These are phyloP conservation scores for Vigna nakashimae DNA, from an alignment of 306 rosid genomes.

Conservation along the genomic window DNA sequence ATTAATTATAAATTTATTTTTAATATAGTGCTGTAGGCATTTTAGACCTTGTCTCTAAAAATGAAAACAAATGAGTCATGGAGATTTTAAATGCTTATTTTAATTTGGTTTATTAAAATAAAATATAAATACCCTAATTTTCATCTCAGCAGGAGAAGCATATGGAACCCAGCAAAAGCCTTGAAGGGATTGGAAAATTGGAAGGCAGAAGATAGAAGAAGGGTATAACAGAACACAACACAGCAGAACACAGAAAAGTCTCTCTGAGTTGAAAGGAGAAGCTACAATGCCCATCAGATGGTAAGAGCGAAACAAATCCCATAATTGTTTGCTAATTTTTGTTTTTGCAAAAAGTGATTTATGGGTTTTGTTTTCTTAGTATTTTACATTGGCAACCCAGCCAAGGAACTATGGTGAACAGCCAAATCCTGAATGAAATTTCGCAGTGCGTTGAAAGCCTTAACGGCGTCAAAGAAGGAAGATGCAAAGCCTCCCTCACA, in stretches of 20 bases:
- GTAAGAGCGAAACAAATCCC: background rate
- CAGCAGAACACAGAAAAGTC: background rate
- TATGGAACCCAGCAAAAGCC: too few species aligned
- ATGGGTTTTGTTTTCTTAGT: constrained; percentile 47
- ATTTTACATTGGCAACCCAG: constrained; percentile 92
- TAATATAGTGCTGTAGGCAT: too few species aligned
- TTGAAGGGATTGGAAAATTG: background rate
- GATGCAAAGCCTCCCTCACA: constrained; percentile 86
- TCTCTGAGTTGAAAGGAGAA: background rate
- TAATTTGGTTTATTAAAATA: too few species aligned
- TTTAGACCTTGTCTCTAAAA: too few species aligned
- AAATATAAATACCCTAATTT: too few species aligned
- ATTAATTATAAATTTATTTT: too few species aligned
- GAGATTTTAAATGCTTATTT: too few species aligned
- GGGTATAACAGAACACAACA: background rate
- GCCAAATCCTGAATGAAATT: constrained; percentile 82
- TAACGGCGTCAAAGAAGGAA: constrained; percentile 85
- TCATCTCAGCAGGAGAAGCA: too few species aligned
- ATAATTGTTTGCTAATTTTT: background rate
- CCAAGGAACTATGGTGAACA: constrained; percentile 70
- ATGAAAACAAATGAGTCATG: too few species aligned
- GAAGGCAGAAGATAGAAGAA: background rate
- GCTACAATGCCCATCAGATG: constrained; percentile 34
- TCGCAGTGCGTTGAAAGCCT: constrained; percentile 85
- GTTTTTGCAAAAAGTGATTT: background rate